Percentiles rank a stretch among this genome's conserved stretches.
phyloP scores from a whole-genome alignment of 495 filamentous ascomycete genomes.

The Aspergillus mulundensis region DNA sequence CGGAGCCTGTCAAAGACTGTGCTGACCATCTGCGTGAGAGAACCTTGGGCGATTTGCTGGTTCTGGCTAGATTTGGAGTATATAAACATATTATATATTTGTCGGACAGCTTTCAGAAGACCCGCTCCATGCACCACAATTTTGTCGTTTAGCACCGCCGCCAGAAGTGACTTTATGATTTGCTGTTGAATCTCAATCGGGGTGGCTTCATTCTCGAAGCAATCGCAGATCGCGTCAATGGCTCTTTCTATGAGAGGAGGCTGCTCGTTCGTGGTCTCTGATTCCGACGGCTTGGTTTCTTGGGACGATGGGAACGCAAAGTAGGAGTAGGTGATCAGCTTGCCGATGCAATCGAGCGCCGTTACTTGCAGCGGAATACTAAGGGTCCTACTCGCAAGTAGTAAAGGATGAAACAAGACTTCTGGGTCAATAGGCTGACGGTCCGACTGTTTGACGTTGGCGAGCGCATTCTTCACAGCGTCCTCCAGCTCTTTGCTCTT shows the following conservation, averaged over 20 bases:
- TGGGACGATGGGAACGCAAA: constrained; percentile 71
- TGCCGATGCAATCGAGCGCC: constrained; percentile 95
- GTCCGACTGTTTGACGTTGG: constrained; percentile 74
- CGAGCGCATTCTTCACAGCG: constrained; percentile 72
- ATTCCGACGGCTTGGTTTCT: constrained; percentile 29
- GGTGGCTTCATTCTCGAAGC: constrained; percentile 94
- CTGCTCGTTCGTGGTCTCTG: constrained; percentile 42
- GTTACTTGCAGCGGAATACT: constrained; percentile 82
- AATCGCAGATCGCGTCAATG: constrained; percentile 99
- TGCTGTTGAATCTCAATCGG: constrained; percentile 88
- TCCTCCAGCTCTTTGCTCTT: constrained; percentile 76
- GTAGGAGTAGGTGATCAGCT: constrained; percentile 97
- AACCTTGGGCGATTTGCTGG: constrained; percentile 94
- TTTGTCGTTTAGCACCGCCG: constrained; percentile 96
- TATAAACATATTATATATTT: constrained; percentile 98
- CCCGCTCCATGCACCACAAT: constrained; percentile 97
- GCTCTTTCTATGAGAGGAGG: constrained; percentile 88
- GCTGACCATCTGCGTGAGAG: constrained; percentile 96
- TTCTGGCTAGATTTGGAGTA: constrained; percentile 86
- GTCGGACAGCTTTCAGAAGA: constrained; percentile 93
- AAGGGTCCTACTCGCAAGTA: constrained; percentile 77
- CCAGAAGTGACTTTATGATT: constrained; percentile 93
- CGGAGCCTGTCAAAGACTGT: constrained; percentile 96
- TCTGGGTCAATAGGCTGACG: constrained; percentile 72
- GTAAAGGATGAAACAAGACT: constrained; percentile 83